A percentile compares a stretch with the other conserved stretches of the same genome.
Conservation (phyloP, 2,329 filamentous ascomycete species). For the Cadophora sp. region DNA sequence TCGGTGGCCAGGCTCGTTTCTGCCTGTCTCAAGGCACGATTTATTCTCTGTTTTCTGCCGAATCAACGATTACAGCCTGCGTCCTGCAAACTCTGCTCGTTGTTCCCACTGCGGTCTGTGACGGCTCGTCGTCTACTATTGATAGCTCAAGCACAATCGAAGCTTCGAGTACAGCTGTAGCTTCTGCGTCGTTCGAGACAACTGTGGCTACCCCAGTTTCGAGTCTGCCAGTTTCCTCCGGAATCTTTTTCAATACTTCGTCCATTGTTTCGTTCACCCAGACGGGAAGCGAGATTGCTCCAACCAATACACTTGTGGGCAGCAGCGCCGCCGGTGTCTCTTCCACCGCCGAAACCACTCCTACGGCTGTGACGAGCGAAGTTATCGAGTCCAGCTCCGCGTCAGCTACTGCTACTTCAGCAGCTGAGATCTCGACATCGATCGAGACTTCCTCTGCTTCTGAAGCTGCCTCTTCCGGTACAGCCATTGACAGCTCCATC, state of each 20-base stretch:
- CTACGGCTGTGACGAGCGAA: background rate
- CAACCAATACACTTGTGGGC: too few relatives aligned
- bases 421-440: too few relatives aligned
- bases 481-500: too few relatives aligned
- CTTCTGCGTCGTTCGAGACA: background rate
- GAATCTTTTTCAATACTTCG: background rate
- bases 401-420: too few relatives aligned
- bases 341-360: background rate
- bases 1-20: background rate
- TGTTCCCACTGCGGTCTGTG: background rate
- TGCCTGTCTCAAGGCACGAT: background rate
- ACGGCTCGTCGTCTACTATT: background rate
- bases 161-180: too few relatives aligned
- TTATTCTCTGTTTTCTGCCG: background rate
- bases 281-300: too few relatives aligned
- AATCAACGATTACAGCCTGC: background rate
- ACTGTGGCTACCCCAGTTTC: background rate
- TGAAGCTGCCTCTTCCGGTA: too few relatives aligned
- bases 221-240: background rate
- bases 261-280: background rate
- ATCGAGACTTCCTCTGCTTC: too few relatives aligned
- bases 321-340: background rate
- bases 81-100: background rate
- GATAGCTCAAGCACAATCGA: too few relatives aligned
- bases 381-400: too few relatives aligned